These are phyloP conservation scores for Trifolium pratense DNA, from an alignment of 306 rosid genomes.

Conservation along the genomic window DNA sequence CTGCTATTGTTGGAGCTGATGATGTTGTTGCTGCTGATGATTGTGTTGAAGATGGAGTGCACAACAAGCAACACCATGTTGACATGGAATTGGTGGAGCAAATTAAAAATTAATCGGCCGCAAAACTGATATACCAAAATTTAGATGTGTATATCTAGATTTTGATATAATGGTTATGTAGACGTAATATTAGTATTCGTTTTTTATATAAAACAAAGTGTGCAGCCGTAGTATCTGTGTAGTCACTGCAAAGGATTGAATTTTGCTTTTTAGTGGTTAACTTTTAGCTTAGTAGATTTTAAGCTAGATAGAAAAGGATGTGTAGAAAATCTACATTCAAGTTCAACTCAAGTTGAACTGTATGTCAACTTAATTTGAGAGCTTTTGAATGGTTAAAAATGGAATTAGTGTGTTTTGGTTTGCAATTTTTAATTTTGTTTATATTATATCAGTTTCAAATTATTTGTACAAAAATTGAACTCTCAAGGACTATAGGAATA, in stretches of 20 bases:
- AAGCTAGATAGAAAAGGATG: background rate
- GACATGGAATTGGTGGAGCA: constrained; percentile 53
- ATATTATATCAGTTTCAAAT: background rate
- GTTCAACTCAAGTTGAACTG: constrained; percentile 62
- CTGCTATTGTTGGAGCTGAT: constrained; percentile 27
- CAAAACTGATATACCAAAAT: background rate
- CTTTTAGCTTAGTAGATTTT: background rate
- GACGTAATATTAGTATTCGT: too few relatives aligned
- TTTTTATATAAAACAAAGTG: background rate
- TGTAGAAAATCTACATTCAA: background rate
- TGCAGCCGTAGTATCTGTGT: background rate
- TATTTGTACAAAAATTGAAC: background rate
- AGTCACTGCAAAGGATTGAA: background rate
- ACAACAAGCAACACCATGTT: constrained; percentile 4
- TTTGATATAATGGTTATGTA: background rate
- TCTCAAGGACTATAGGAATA: background rate
- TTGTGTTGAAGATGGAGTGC: constrained; percentile 12
- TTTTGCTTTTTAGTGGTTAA: background rate
- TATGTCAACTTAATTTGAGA: background rate
- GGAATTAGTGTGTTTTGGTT: background rate
- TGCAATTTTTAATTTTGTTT: background rate
- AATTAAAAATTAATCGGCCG: background rate
- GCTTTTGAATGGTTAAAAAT: background rate
- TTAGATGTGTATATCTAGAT: background rate
- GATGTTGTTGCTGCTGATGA: background rate